Conservation (phyloP, 352 stramenopile species). For the Blastocystis sp. region DNA sequence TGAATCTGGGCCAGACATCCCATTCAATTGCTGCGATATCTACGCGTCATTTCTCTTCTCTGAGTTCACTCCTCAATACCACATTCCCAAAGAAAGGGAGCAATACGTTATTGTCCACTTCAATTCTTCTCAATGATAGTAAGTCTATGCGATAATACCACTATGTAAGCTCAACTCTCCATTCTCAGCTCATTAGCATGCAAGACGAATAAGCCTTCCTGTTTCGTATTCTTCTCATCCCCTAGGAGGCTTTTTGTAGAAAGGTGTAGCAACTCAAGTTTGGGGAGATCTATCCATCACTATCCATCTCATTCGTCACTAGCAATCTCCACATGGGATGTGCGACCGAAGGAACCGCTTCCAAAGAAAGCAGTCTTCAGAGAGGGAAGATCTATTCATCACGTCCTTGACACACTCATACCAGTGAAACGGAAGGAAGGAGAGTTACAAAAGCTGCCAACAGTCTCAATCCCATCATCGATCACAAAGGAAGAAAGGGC, state of each 20-base stretch:
- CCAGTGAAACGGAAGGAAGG: neutral
- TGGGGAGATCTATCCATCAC: neutral
- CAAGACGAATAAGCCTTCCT: neutral
- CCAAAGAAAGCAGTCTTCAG: neutral
- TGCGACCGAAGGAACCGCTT: neutral
- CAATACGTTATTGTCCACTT: neutral
- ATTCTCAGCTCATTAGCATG: neutral
- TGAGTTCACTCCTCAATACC: neutral
- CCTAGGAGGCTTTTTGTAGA: neutral
- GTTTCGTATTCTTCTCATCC: neutral
- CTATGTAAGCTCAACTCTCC: neutral
- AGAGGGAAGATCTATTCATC: neutral
- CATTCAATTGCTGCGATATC: neutral
- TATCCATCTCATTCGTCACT: neutral
- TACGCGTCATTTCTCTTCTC: neutral
- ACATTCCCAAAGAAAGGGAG: neutral
- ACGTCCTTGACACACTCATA: neutral
- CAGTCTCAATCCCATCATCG: neutral
- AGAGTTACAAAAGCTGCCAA: neutral
- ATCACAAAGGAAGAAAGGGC: neutral
- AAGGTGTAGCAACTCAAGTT: neutral
- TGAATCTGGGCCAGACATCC: neutral
- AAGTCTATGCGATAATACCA: neutral
- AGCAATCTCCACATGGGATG: neutral
- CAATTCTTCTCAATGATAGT: neutral